phyloP scores from a whole-genome alignment of 2,329 filamentous ascomycete genomes.

The Paraphaeosphaeria minitans region DNA sequence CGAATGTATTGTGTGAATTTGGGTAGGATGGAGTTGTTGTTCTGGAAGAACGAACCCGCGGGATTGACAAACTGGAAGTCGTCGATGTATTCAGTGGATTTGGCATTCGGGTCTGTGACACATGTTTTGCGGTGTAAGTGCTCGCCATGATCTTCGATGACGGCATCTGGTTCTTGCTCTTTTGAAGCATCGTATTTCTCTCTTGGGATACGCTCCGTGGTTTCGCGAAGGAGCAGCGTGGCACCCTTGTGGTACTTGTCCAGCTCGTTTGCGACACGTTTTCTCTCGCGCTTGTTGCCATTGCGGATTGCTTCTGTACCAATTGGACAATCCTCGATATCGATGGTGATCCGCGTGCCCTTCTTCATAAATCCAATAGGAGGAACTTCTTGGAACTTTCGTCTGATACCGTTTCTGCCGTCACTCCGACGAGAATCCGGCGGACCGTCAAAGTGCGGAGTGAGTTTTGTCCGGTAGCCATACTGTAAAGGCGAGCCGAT shows the following conservation, averaged over 20 bases:
- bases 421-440: slow-evolving; percentile 57
- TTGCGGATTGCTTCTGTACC: slow-evolving; percentile 82
- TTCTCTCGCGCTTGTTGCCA: slow-evolving; percentile 80
- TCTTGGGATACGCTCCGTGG: slow-evolving; percentile 70
- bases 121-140: slow-evolving; percentile 83
- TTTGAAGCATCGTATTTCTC: slow-evolving; percentile 25
- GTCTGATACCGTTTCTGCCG: slow-evolving; percentile 57
- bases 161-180: slow-evolving; percentile 45
- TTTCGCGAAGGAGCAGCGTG: slow-evolving; percentile 87
- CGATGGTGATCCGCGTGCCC: slow-evolving; percentile 77
- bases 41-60: slow-evolving; percentile 96
- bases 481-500: slow-evolving; percentile 91
- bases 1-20: slow-evolving; percentile 87
- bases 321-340: slow-evolving; percentile 97
- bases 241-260: slow-evolving; percentile 77
- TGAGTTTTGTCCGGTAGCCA: slow-evolving; percentile 94
- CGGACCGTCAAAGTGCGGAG: slow-evolving; percentile 90
- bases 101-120: slow-evolving; percentile 83
- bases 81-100: slow-evolving; percentile 85
- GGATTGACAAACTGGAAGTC: slow-evolving; percentile 86
- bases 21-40: slow-evolving; percentile 97
- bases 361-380: slow-evolving; percentile 91
- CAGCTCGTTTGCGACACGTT: slow-evolving; percentile 72
- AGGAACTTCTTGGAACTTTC: slow-evolving; percentile 68
- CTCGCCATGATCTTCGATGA: slow-evolving; percentile 61